Evolutionary conservation across 2,329 filamentous ascomycete genomes (phyloP).

Genomic region (Xylariaceae sp.): DNA sequence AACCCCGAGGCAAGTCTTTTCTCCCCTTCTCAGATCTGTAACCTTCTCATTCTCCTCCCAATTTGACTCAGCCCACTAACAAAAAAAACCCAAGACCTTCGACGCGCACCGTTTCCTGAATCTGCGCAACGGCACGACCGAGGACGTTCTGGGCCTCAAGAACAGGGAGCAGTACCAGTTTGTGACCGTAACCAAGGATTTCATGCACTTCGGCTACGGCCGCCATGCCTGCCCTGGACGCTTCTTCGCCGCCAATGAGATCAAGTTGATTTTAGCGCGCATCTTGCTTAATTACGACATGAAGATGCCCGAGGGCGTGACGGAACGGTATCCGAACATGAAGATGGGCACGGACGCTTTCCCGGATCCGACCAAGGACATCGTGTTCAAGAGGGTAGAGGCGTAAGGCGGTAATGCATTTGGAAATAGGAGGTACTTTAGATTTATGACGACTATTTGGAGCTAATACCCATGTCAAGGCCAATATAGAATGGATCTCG

Average conservation of each 20-base stretch:
- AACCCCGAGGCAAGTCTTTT: constrained; percentile 19
- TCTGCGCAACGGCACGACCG: constrained; percentile 23
- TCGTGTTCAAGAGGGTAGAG: constrained; percentile 14
- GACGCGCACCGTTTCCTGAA: constrained; percentile 32
- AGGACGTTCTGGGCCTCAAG: constrained; percentile 5
- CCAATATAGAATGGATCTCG: neutral
- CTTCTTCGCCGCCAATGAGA: constrained; percentile 40
- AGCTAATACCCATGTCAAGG: too few relatives aligned
- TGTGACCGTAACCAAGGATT: constrained; percentile 29
- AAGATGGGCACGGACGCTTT: neutral
- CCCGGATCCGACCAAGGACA: constrained; percentile 16
- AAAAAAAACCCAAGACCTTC: constrained; percentile 18
- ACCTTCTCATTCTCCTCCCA: neutral
- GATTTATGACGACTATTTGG: too few relatives aligned
- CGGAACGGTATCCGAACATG: constrained; percentile 13
- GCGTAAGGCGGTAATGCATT: too few relatives aligned
- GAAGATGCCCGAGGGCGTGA: constrained; percentile 21
- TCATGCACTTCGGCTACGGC: constrained; percentile 36
- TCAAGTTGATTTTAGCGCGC: constrained; percentile 37
- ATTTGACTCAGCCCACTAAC: neutral
- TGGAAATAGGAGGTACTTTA: too few relatives aligned
- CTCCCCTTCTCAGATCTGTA: constrained; percentile 13
- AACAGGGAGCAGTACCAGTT: constrained; percentile 36
- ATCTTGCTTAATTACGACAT: constrained; percentile 36
- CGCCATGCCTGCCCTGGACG: constrained; percentile 35